Conservation (phyloP, 129 eudicot species). For the Lactuca sativa region DNA sequence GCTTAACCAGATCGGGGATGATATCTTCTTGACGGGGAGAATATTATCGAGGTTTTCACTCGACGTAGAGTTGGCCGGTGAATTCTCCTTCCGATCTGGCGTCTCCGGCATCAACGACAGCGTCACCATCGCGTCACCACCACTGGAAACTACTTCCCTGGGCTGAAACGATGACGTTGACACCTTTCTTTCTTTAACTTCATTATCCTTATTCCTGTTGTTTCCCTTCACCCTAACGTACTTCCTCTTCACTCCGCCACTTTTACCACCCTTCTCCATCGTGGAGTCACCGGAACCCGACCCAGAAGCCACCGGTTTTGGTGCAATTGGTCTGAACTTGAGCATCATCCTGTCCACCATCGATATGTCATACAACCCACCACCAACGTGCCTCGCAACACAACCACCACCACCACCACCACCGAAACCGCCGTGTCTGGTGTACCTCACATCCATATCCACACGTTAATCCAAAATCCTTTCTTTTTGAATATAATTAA, state of each 20-base stretch:
- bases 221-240: slow-evolving; percentile 15
- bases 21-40: not conserved
- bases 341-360: slow-evolving; percentile 65
- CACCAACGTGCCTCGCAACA: slow-evolving; percentile 23
- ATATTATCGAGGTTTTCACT: not conserved
- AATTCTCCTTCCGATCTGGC: slow-evolving; percentile 52
- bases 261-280: slow-evolving; percentile 19
- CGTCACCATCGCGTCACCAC: slow-evolving; percentile 41
- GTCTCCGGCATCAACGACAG: slow-evolving; percentile 64
- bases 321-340: slow-evolving; percentile 71
- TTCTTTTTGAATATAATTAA: not conserved
- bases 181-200: slow-evolving; percentile 37
- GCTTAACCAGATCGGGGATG: slow-evolving; percentile 44
- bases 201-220: not conserved
- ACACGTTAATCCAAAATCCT: not conserved
- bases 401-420: slow-evolving; percentile 51
- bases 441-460: not conserved
- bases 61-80: slow-evolving; percentile 1
- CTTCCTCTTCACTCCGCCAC: slow-evolving; percentile 44
- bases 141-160: slow-evolving; percentile 10
- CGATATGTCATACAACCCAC: slow-evolving; percentile 41
- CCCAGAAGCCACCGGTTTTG: slow-evolving; percentile 49
- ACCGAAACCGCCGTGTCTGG: not conserved
- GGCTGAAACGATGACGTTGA: slow-evolving; percentile 11
- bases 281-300: slow-evolving; percentile 34